phyloP scores from a whole-genome alignment of 2,329 filamentous ascomycete species.

The Tolypocladium ophioglossoides region DNA sequence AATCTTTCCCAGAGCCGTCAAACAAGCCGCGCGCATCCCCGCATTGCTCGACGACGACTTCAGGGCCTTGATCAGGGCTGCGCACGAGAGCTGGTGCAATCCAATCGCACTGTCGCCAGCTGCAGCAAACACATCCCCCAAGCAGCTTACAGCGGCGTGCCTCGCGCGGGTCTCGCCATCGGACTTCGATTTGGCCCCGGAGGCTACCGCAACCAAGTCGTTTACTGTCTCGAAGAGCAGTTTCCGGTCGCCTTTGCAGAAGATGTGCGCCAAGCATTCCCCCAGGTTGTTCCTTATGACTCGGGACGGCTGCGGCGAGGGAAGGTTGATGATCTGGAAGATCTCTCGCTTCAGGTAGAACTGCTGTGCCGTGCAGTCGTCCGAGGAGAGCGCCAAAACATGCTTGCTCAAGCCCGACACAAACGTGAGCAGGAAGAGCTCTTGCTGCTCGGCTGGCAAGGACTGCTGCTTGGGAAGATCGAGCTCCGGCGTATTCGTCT shows the following conservation, averaged over 20 bases:
- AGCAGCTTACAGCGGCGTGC: conserved; percentile 77
- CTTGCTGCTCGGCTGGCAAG: conserved; percentile 88
- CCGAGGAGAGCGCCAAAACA: conserved; percentile 60
- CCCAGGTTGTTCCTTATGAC: conserved; percentile 86
- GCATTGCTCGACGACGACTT: conserved; percentile 73
- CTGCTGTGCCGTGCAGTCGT: conserved; percentile 81
- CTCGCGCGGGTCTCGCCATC: conserved; percentile 71
- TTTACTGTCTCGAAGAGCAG: conserved; percentile 91
- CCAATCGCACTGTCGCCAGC: conserved; percentile 89
- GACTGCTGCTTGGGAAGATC: conserved; percentile 83
- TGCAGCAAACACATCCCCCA: conserved; percentile 83
- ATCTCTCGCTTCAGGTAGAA: conserved; percentile 88
- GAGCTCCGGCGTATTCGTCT: conserved; percentile 60
- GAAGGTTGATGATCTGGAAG: conserved; percentile 82
- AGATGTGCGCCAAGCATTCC: conserved; percentile 71
- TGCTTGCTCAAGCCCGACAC: conserved; percentile 74
- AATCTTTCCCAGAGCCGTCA: conserved; percentile 66
- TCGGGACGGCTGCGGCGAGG: conserved; percentile 73
- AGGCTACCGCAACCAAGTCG: conserved; percentile 66
- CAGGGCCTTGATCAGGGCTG: conserved; percentile 63
- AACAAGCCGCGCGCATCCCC: conserved; percentile 69
- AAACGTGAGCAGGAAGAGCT: conserved; percentile 85
- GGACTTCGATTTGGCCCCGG: conserved; percentile 58
- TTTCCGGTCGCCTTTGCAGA: conserved; percentile 79
- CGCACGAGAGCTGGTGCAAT: conserved; percentile 64